These are phyloP conservation scores for Kwoniella bestiolae DNA, from an alignment of 768 basidiomycete species.

Conservation along the genomic window DNA sequence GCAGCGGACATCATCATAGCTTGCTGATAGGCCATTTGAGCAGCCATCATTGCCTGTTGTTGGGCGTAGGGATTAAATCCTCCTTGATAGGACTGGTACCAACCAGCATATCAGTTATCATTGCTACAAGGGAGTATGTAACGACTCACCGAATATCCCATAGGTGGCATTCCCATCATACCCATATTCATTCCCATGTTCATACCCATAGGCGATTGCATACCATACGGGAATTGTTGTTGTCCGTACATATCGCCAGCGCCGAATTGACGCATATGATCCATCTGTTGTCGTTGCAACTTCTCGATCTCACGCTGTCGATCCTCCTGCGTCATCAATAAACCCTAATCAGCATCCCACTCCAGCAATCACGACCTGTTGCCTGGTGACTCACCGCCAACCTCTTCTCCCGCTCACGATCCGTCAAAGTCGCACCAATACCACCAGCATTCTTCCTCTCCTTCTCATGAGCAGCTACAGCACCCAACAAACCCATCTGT, in stretches of 20 bases:
- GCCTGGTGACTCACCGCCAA: slow-evolving; percentile 62
- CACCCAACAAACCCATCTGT: slow-evolving; percentile 91
- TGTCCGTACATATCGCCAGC: slow-evolving; percentile 65
- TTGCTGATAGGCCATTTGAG: slow-evolving; percentile 59
- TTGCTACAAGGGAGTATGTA: neutral
- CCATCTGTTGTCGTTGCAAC: slow-evolving; percentile 82
- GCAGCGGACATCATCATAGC: slow-evolving; percentile 50
- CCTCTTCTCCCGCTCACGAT: slow-evolving; percentile 90
- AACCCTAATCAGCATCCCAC: neutral
- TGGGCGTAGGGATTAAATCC: slow-evolving; percentile 54
- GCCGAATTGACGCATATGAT: slow-evolving; percentile 73
- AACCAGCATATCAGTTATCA: neutral
- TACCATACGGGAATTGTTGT: slow-evolving; percentile 37
- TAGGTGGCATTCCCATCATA: slow-evolving; percentile 44
- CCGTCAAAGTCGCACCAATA: slow-evolving; percentile 89
- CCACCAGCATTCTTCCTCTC: slow-evolving; percentile 94
- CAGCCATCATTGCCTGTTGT: slow-evolving; percentile 59
- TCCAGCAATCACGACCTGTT: neutral
- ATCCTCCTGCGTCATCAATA: slow-evolving; percentile 65
- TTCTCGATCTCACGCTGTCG: slow-evolving; percentile 91
- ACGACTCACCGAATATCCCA: slow-evolving; percentile 37
- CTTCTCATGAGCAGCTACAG: slow-evolving; percentile 91
- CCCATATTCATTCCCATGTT: slow-evolving; percentile 39
- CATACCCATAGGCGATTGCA: slow-evolving; percentile 39
- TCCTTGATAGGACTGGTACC: slow-evolving; percentile 32